These are phyloP conservation scores for Pseudogymnoascus sp. DNA, from an alignment of 2,329 filamentous ascomycete genomes.

Conservation along the genomic window DNA sequence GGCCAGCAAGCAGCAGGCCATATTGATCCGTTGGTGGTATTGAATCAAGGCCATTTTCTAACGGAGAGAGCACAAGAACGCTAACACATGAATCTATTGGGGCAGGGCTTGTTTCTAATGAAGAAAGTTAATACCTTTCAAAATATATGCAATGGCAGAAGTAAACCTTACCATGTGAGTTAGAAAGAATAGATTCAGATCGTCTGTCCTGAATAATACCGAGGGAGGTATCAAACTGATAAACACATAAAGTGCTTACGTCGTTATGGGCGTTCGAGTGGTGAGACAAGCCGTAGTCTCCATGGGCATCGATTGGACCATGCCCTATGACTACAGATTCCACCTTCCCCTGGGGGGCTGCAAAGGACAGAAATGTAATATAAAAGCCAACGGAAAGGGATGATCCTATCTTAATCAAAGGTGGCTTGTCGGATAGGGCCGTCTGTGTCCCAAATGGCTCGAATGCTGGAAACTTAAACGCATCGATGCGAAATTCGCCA, in stretches of 20 bases:
- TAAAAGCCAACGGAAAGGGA: neutral
- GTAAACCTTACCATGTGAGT: neutral
- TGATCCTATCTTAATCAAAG: neutral
- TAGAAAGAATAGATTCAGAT: neutral
- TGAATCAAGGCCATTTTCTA: neutral
- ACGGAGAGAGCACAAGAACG: neutral
- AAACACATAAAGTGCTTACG: neutral
- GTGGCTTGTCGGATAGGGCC: neutral
- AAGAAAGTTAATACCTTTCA: neutral
- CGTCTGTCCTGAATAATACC: neutral
- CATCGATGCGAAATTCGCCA: neutral
- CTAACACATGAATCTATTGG: neutral
- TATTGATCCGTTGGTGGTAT: neutral
- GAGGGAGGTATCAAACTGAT: neutral
- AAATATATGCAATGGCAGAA: neutral
- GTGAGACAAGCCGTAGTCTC: neutral
- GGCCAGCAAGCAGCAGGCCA: conserved; percentile 4
- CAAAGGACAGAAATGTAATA: neutral
- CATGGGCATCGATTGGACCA: neutral
- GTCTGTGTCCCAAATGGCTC: neutral
- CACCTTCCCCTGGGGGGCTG: neutral
- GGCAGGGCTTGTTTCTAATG: neutral
- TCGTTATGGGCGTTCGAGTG: neutral
- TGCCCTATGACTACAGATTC: neutral
- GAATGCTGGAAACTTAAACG: neutral